A percentile compares a stretch with the other conserved stretches of the same genome.
These are phyloP conservation scores for Magnusiomyces suaveolens DNA, from an alignment of 1,139 yeast species.

Conservation along the genomic window DNA sequence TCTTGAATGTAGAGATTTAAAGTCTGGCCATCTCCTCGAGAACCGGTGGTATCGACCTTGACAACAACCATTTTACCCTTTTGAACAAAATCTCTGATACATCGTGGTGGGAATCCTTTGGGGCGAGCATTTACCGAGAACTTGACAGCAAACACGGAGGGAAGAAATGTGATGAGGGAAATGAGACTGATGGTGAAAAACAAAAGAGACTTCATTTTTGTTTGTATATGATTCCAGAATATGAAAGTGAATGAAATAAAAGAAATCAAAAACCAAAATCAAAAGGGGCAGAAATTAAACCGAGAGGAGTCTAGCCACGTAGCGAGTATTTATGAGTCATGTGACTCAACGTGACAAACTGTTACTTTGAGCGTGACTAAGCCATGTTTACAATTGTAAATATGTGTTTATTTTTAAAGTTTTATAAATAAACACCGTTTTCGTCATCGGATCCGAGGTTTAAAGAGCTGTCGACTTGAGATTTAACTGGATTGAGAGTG, in stretches of 20 bases:
- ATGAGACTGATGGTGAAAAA: not conserved
- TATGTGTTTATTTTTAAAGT: not conserved
- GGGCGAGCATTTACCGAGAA: constrained; percentile 30
- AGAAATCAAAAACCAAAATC: too few species aligned
- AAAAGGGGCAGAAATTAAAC: too few species aligned
- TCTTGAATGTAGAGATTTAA: constrained; percentile 44
- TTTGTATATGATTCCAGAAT: not conserved
- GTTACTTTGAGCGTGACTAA: too few species aligned
- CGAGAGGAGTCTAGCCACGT: too few species aligned
- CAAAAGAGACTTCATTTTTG: not conserved
- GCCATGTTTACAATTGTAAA: too few species aligned
- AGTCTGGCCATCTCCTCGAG: constrained; percentile 74
- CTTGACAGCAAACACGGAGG: constrained; percentile 27
- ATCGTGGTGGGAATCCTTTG: constrained; percentile 39
- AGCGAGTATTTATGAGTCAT: not conserved
- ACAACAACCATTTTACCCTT: constrained; percentile 81
- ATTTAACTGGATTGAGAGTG: too few species aligned
- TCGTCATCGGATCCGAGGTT: too few species aligned
- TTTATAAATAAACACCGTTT: constrained; percentile 7
- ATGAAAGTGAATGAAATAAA: too few species aligned
- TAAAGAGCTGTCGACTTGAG: too few species aligned
- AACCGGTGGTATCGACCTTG: constrained; percentile 63
- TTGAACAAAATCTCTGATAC: constrained; percentile 83
- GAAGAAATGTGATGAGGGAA: constrained; percentile 16
- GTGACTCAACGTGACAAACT: too few species aligned